phyloP scores from a whole-genome alignment of 345 rosid genomes.

The Nephelium lappaceum region DNA sequence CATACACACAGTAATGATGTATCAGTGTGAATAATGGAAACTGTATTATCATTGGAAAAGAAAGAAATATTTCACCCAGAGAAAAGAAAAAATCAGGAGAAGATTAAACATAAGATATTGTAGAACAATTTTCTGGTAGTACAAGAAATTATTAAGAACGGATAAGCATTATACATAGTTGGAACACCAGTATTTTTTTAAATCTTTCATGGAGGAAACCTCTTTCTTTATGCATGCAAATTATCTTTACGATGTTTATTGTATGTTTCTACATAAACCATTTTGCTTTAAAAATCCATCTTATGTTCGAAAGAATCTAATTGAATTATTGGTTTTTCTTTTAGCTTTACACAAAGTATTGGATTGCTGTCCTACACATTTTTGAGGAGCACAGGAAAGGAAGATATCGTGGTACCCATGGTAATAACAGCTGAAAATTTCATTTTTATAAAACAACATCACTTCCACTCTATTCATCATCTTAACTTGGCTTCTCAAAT shows the following conservation, averaged over 20 bases:
- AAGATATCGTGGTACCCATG: slow-evolving; percentile 96
- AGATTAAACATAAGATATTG: background rate
- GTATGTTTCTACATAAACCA: background rate
- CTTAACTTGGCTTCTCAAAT: background rate
- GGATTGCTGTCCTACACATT: slow-evolving; percentile 92
- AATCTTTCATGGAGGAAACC: background rate
- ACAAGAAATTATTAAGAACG: background rate
- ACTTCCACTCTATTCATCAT: background rate
- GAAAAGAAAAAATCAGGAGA: background rate
- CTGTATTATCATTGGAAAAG: background rate
- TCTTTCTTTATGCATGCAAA: background rate
- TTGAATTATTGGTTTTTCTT: slow-evolving; percentile 34
- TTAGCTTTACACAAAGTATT: slow-evolving; percentile 83
- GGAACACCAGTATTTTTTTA: background rate
- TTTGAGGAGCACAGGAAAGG: slow-evolving; percentile 89
- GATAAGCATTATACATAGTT: background rate
- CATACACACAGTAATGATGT: background rate
- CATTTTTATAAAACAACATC: background rate
- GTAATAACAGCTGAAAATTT: slow-evolving; percentile 43
- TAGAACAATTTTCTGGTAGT: background rate
- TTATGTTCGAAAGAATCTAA: slow-evolving; percentile 12
- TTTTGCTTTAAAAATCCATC: background rate
- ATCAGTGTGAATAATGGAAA: background rate
- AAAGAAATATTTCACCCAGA: background rate
- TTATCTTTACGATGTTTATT: slow-evolving; percentile 4